Evolutionary conservation across 345 rosid species (phyloP), one percentile per base, ranked within the genome.

Genomic region (Punica granatum): DNA sequence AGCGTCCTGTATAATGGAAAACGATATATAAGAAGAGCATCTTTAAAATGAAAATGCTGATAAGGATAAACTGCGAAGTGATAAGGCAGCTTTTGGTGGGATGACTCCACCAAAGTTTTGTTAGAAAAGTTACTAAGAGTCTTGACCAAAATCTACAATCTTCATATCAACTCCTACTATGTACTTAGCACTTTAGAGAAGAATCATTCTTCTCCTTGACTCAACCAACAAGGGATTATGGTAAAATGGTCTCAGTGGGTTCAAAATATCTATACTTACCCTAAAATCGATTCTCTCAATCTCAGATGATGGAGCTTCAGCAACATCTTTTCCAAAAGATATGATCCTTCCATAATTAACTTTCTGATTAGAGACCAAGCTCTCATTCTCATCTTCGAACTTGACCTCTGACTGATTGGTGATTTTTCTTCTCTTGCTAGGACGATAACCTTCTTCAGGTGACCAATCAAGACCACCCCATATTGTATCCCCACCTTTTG

Each of bases 381-480:
- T 74, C 63, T 68, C 84, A 31, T 66, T 77, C 32, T 61, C 79
- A 64, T 68, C 67, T 67, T 79, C 72, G 21, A 33, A 67, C 10
- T 43, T 65, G 13, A 61, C 33, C 33, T 70, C 72, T 25, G 88
- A 73, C 39, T 71, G 85, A 65, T 85, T 84, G 72, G 30, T 80
- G 66, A 31, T 78, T 73, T 79, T 82, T 74, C 74, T 76, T 60
- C 67, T 84, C 74, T 68, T 82, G 41, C 62, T 60, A 65, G 86
- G 85, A 31, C 34, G 23, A 75, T 79, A 81, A 61, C 77, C 86
- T 69, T 86, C 88, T 80, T 94, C 99, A 1, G 98, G 98, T 10
- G 99, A 80, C 98, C 98, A 85, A 65, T 91, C 93, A 69, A 89
- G 83, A 81, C 79, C 90, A 67, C 99, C 99, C 99, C 99, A 94